Percentiles rank a stretch among this genome's conserved stretches.
phyloP scores from a whole-genome alignment of 192 early-diverging fungal species.

The Backusella tuberculispora region DNA sequence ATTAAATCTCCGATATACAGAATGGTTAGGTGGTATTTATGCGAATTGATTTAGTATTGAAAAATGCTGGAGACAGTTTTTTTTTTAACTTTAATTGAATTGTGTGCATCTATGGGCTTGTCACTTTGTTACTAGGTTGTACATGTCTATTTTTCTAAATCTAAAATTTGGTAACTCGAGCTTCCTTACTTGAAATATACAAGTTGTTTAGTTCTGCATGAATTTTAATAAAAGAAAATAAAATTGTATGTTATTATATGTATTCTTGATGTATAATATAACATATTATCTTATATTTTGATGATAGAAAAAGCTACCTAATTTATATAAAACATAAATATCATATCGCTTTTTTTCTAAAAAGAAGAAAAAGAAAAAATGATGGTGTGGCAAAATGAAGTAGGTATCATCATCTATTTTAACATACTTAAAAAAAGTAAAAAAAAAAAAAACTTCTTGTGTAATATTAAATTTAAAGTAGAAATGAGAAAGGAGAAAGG shows the following conservation, averaged over 20 bases:
- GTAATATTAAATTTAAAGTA: background rate
- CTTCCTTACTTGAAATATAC: background rate
- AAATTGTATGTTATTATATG: background rate
- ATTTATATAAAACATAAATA: background rate
- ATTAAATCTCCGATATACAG: too few species aligned
- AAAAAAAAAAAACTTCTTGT: background rate
- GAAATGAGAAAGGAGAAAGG: background rate
- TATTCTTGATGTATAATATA: too few species aligned
- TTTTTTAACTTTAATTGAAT: background rate
- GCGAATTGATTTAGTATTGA: background rate
- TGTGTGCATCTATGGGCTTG: background rate
- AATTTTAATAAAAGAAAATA: background rate
- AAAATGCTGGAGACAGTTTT: background rate
- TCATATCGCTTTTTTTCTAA: background rate
- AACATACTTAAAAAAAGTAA: background rate
- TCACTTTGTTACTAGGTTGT: background rate
- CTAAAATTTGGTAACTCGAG: background rate
- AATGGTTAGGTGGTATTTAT: background rate
- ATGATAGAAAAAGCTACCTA: background rate
- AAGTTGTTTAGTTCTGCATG: constrained; percentile 1
- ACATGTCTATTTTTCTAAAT: background rate
- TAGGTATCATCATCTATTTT: background rate
- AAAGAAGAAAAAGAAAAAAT: constrained; percentile 9
- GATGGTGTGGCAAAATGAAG: constrained; percentile 7
- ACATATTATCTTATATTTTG: background rate